Conservation (phyloP, 164 flowering plant species). For the Dillenia turbinata region DNA sequence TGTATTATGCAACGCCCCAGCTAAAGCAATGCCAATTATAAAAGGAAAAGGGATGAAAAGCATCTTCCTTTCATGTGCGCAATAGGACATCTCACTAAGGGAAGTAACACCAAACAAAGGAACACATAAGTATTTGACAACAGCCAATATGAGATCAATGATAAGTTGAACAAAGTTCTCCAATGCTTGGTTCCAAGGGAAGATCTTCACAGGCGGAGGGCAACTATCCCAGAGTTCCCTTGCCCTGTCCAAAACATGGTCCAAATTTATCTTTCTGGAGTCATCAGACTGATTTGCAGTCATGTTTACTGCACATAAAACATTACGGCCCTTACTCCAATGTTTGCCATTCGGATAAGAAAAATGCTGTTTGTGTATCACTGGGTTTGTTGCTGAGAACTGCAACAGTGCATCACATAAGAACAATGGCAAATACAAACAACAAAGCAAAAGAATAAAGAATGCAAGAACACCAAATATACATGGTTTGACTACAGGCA, state of each 20-base stretch:
- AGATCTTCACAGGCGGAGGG: slow-evolving; percentile 76
- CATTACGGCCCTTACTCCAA: slow-evolving; percentile 13
- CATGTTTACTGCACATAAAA: slow-evolving; percentile 37
- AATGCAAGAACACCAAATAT: too few species aligned
- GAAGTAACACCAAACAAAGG: slow-evolving; percentile 66
- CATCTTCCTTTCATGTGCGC: slow-evolving; percentile 82
- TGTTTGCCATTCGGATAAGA: background rate
- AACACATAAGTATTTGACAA: slow-evolving; percentile 50
- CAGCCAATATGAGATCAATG: slow-evolving; percentile 46
- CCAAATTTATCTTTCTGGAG: slow-evolving; percentile 35
- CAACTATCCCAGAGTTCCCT: slow-evolving; percentile 51
- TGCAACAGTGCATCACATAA: too few species aligned
- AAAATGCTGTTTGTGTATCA: too few species aligned
- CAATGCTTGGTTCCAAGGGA: slow-evolving; percentile 66
- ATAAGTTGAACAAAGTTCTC: slow-evolving; percentile 58
- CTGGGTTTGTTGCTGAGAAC: too few species aligned
- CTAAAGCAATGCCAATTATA: slow-evolving; percentile 54
- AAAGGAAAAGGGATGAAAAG: slow-evolving; percentile 54
- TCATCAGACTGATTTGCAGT: slow-evolving; percentile 53
- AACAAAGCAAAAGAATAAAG: too few species aligned
- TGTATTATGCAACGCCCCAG: slow-evolving; percentile 53
- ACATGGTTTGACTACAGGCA: too few species aligned
- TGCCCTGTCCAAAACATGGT: slow-evolving; percentile 32
- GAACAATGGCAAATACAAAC: too few species aligned
- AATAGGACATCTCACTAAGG: slow-evolving; percentile 85